Percentiles rank a stretch among this genome's conserved stretches.
Conservation (phyloP, 768 basidiomycete species). For the Myochromella boudieri region DNA sequence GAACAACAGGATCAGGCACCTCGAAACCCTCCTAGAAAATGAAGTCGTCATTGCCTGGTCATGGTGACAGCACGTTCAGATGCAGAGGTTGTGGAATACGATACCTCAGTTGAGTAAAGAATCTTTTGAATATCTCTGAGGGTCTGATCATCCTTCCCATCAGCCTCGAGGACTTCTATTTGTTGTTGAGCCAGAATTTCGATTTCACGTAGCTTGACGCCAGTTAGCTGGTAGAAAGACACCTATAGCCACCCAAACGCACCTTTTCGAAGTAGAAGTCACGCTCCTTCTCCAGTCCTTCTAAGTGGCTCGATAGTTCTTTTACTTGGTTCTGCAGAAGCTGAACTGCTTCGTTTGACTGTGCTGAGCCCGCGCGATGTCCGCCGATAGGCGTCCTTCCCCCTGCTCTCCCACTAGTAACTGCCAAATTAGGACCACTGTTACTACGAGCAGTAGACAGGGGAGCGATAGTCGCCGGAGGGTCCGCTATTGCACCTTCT, state of each 20-base stretch:
- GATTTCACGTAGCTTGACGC: slow-evolving; percentile 82
- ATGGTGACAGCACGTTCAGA: not conserved
- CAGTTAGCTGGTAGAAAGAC: not conserved
- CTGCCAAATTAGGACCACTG: slow-evolving; percentile 22
- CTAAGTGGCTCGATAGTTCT: slow-evolving; percentile 80
- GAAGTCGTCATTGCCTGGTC: not conserved
- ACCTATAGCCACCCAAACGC: slow-evolving; percentile 17
- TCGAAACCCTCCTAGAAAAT: slow-evolving; percentile 83
- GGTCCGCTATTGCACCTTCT: slow-evolving; percentile 73
- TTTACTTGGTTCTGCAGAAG: slow-evolving; percentile 74
- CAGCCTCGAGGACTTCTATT: slow-evolving; percentile 56
- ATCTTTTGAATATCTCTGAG: slow-evolving; percentile 87
- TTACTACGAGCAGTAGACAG: slow-evolving; percentile 43
- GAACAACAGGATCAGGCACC: slow-evolving; percentile 64
- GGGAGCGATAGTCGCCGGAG: slow-evolving; percentile 78
- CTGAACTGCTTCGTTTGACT: slow-evolving; percentile 66
- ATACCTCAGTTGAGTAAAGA: slow-evolving; percentile 91
- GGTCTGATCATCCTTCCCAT: slow-evolving; percentile 56
- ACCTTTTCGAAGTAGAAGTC: slow-evolving; percentile 99
- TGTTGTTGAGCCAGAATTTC: slow-evolving; percentile 91
- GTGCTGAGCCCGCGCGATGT: slow-evolving; percentile 63
- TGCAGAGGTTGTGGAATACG: not conserved
- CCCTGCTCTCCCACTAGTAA: slow-evolving; percentile 44
- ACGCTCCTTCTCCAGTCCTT: slow-evolving; percentile 93
- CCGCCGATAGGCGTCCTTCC: slow-evolving; percentile 75